These are phyloP conservation scores for Hortiboletus rubellus DNA, from an alignment of 1,284 basidiomycete species.

Conservation along the genomic window DNA sequence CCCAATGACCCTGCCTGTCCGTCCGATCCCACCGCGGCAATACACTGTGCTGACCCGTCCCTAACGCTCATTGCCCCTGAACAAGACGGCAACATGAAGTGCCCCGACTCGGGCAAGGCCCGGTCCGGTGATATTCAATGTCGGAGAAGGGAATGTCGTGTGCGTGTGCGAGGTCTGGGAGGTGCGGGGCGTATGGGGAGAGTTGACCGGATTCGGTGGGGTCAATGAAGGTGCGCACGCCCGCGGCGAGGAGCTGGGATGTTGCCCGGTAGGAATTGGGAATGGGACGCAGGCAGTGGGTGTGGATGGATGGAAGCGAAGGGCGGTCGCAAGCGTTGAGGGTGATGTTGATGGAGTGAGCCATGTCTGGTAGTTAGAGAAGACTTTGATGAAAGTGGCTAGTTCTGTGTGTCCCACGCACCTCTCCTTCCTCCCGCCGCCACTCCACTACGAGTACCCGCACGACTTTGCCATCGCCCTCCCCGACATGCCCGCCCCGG, in stretches of 20 bases:
- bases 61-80: slow-evolving; percentile 55
- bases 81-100: slow-evolving; percentile 57
- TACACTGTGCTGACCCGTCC: slow-evolving; percentile 66
- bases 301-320: slow-evolving; percentile 19
- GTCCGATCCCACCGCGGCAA: slow-evolving; percentile 73
- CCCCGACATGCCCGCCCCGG: slow-evolving; percentile 2
- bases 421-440: slow-evolving; percentile 11
- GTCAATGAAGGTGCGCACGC: slow-evolving; percentile 77
- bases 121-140: slow-evolving; percentile 71
- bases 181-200: slow-evolving; percentile 58
- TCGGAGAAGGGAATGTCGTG: slow-evolving; percentile 53
- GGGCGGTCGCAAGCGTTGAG: slow-evolving; percentile 8
- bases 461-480: not conserved
- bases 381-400: no score
- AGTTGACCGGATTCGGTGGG: slow-evolving; percentile 74
- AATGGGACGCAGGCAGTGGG: slow-evolving; percentile 52
- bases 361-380: slow-evolving; percentile 14
- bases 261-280: slow-evolving; percentile 83
- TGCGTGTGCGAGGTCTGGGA: slow-evolving; percentile 50
- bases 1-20: slow-evolving; percentile 73
- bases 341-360: slow-evolving; percentile 4
- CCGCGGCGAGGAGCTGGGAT: slow-evolving; percentile 61
- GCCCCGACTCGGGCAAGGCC: slow-evolving; percentile 56
- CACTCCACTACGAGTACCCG: slow-evolving; percentile 26
- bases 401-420: no score